phyloP scores from a whole-genome alignment of 2,329 filamentous ascomycete species.

The Penicillium sp. region DNA sequence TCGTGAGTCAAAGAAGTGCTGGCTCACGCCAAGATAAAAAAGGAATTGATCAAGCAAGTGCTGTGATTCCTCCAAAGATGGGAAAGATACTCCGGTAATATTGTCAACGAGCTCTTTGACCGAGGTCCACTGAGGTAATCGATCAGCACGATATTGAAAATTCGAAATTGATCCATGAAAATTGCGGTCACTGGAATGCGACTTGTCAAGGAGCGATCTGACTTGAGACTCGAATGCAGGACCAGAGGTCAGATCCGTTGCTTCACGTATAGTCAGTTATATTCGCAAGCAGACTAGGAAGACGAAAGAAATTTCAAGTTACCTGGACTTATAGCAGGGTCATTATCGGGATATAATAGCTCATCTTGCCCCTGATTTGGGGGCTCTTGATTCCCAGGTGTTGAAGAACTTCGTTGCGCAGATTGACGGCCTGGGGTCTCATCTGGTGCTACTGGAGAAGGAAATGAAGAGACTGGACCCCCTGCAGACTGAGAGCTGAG shows the following conservation, averaged over 20 bases:
- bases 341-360: slow-evolving; percentile 2
- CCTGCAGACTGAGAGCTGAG: not conserved
- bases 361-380: not conserved
- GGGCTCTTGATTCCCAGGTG: not conserved
- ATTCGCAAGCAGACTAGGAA: not conserved
- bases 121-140: slow-evolving; percentile 7
- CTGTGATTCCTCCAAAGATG: slow-evolving; percentile 20
- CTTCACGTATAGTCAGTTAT: slow-evolving; percentile 6
- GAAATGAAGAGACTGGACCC: not conserved
- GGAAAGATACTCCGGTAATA: slow-evolving; percentile 6
- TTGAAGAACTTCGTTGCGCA: not conserved
- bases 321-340: slow-evolving; percentile 19
- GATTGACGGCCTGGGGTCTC: not conserved
- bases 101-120: slow-evolving; percentile 7
- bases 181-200: not conserved
- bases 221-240: slow-evolving; percentile 25
- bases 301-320: not conserved
- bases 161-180: not conserved
- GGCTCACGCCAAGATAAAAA: slow-evolving; percentile 26
- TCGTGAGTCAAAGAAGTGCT: slow-evolving; percentile 25
- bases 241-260: slow-evolving; percentile 21
- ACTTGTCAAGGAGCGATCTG: slow-evolving; percentile 19
- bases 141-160: not conserved
- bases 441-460: not conserved
- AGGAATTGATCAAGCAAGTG: slow-evolving; percentile 25